A percentile compares a stretch with the other conserved stretches of the same genome.
Conservation (phyloP, 305 asterid genomes). For the Lippia alba region DNA sequence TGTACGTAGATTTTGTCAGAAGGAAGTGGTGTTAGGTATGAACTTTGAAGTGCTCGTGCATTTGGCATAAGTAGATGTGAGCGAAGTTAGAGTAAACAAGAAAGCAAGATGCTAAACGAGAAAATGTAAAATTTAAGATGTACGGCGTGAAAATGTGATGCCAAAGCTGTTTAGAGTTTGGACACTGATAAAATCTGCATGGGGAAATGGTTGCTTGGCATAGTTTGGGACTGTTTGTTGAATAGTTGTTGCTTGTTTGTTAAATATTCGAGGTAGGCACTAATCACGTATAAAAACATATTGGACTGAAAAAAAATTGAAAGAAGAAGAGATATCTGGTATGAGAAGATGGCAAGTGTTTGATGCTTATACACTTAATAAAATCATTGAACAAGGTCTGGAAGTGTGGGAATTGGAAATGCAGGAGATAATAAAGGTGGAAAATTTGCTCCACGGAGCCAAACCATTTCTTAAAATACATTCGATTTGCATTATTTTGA, state of each 20-base stretch:
- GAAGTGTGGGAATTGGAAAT: neutral
- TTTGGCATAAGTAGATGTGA: neutral
- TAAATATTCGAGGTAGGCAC: neutral
- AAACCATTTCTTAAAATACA: conserved; percentile 9
- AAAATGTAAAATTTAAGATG: neutral
- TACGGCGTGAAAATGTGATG: conserved; percentile 1
- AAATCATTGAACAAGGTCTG: neutral
- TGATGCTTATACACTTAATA: neutral
- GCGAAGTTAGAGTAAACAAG: conserved; percentile 4
- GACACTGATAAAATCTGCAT: neutral
- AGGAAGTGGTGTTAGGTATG: conserved; percentile 18
- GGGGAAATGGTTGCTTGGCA: conserved; percentile 2
- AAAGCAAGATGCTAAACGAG: conserved; percentile 12
- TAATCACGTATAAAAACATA: neutral
- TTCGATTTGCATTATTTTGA: conserved; percentile 22
- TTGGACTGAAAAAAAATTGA: too few relatives aligned
- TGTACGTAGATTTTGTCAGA: neutral
- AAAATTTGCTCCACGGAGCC: neutral
- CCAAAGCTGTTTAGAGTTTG: conserved; percentile 4
- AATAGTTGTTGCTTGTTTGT: neutral
- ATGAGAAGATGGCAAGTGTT: neutral
- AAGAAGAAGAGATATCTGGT: neutral
- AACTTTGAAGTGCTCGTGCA: conserved; percentile 19
- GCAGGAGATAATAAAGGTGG: neutral
- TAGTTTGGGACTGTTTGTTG: conserved; percentile 7